Base-by-base conservation (phyloP, 805 yeast species). In the Kuraishia capsulata region DNA sequence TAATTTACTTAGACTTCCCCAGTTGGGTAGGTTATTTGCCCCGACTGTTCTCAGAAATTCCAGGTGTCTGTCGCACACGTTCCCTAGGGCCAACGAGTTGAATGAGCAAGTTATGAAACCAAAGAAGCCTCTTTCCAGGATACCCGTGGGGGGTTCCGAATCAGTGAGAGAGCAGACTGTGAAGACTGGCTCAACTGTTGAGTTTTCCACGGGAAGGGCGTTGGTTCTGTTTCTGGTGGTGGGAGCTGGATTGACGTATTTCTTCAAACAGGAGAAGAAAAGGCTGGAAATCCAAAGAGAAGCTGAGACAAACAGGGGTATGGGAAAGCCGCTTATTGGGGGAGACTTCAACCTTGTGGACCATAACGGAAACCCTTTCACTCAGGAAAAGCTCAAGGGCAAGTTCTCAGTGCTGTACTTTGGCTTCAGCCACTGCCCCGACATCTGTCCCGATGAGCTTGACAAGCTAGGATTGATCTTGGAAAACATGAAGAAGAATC, bases 361-460 rank as follows among this genome's bases (percentile, higher is more conserved):
- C 55, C 69, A 73, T 25, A 62, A 87, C 38, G 88, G 89, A 29
- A 61, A 81, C 20, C 59, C 56, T 16, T 92, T 92, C 59, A 87
- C 96, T 1, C 78, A 87, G 20, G 67, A 85, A 44, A 71, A 90
- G 49, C 64, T 92, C 52, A 61, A 73, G 44, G 92, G 89, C 25
- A 81, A 76, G 56, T 92, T 88, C 60, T 76, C 90, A 9, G 65
- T 92, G 34, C 59, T 90, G n/a, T 92, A 92, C 58, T 92, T 92
- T 62, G 98, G 98, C 0, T 92, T 92, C 65, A 84, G 96, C 3
- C 89, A 89, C 62, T 92, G 98, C 63, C 98, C 98, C 5, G 98
- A 92, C 61, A 89, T 92, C 39, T 92, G 98, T 61, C 98, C 98
- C 9, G 98, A 92, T 59, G 98, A 92, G 58, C 72, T 92, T 42